A percentile compares a stretch with the other conserved stretches of the same genome.
Evolutionary conservation across 1,284 basidiomycete genomes (phyloP).

Genomic region (Irpex rosettiformis): DNA sequence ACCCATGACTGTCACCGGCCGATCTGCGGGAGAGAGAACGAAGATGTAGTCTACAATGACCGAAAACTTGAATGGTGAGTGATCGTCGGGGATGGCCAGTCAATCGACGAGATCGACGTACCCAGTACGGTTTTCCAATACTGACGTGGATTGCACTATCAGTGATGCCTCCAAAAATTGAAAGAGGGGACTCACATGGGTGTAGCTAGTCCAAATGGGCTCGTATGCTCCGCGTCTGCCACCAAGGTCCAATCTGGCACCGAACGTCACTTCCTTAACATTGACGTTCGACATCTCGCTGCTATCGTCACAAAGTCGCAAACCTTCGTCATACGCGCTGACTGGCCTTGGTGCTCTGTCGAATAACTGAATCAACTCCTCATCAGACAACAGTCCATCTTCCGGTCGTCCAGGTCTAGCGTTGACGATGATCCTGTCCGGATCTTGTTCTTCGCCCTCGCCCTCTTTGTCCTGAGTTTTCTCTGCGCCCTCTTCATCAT

Average conservation of each 20-base stretch:
- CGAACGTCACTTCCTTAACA: slow-evolving; percentile 39
- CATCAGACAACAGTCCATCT: slow-evolving; percentile 72
- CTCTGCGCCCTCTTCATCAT: slow-evolving; percentile 40
- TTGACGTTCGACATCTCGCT: background rate
- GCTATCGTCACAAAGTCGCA: slow-evolving; percentile 24
- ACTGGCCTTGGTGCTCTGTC: slow-evolving; percentile 31
- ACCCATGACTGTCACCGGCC: slow-evolving; percentile 46
- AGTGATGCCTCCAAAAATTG: background rate
- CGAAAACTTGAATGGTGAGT: background rate
- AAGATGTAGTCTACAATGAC: slow-evolving; percentile 79
- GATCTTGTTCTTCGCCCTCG: slow-evolving; percentile 47
- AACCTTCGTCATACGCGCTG: slow-evolving; percentile 61
- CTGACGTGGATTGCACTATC: slow-evolving; percentile 28
- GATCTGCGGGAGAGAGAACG: slow-evolving; percentile 44
- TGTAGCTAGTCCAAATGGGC: slow-evolving; percentile 80
- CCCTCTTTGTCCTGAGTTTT: slow-evolving; percentile 44
- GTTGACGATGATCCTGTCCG: slow-evolving; percentile 74
- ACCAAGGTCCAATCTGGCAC: slow-evolving; percentile 38
- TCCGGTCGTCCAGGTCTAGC: slow-evolving; percentile 56
- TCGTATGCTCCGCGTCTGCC: slow-evolving; percentile 55
- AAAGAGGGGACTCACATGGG: slow-evolving; percentile 31
- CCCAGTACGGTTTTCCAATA: slow-evolving; percentile 82
- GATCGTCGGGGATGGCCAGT: background rate
- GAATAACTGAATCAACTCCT: slow-evolving; percentile 60
- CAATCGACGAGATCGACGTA: slow-evolving; percentile 28